Conservation (phyloP, 768 basidiomycete species). For the Tulasnella sp. region DNA sequence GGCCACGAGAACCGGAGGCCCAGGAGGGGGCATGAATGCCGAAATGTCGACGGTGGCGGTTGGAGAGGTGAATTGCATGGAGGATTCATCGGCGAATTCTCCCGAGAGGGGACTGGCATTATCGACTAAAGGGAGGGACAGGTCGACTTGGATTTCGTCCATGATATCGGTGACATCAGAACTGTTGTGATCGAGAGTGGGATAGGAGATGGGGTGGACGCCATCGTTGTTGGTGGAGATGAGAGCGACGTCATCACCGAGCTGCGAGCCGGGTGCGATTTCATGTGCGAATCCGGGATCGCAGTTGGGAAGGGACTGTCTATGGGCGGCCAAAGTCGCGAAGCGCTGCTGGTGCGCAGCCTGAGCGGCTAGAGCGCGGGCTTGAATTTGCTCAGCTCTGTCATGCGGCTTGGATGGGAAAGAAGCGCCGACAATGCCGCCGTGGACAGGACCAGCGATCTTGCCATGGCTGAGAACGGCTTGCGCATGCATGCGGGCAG, state of each 20-base stretch:
- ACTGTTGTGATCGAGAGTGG: background rate
- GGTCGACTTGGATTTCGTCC: conserved; percentile 26
- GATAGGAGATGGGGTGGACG: background rate
- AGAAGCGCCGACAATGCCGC: background rate
- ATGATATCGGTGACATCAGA: conserved; percentile 16
- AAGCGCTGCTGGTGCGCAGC: conserved; percentile 28
- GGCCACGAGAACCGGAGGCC: conserved; percentile 25
- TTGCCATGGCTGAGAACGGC: background rate
- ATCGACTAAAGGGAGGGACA: conserved; percentile 14
- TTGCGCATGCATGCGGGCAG: conserved; percentile 17
- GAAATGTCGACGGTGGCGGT: conserved; percentile 23
- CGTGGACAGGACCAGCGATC: background rate
- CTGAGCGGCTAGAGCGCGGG: conserved; percentile 27
- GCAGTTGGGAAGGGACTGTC: background rate
- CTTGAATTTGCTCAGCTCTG: conserved; percentile 26
- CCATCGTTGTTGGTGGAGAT: background rate
- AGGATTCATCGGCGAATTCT: background rate
- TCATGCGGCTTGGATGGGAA: background rate
- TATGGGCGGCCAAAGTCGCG: background rate
- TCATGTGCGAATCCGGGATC: background rate
- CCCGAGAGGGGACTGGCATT: conserved; percentile 1
- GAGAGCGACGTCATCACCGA: background rate
- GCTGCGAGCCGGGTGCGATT: background rate
- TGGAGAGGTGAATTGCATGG: conserved; percentile 23
- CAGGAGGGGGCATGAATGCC: conserved; percentile 26